Evolutionary conservation across 2,329 filamentous ascomycete species (phyloP).

Genomic region (Huntiella bhutanensis): DNA sequence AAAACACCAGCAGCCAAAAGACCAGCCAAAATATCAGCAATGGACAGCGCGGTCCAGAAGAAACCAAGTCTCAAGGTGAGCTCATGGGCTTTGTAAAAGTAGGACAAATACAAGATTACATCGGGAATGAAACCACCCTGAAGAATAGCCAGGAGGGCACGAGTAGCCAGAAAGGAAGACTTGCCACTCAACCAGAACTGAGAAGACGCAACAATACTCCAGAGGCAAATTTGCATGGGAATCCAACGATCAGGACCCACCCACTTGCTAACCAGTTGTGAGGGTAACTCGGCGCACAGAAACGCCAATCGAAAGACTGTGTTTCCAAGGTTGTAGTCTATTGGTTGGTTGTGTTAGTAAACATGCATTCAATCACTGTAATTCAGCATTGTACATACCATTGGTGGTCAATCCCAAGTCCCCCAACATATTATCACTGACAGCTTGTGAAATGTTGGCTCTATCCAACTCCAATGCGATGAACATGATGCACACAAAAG

Average conservation of each 20-base stretch:
- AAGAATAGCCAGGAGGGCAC: constrained; percentile 23
- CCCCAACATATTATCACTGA: constrained; percentile 28
- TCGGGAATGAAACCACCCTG: constrained; percentile 30
- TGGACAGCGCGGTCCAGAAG: constrained; percentile 24
- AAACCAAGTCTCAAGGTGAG: constrained; percentile 22
- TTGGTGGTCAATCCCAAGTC: constrained; percentile 27
- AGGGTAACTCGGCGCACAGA: constrained; percentile 28
- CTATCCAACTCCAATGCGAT: constrained; percentile 29
- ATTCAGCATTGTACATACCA: constrained; percentile 12
- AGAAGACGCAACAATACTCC: constrained; percentile 32
- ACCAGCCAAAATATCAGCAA: constrained; percentile 22
- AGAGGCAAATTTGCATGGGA: constrained; percentile 36
- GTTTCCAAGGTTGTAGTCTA: constrained; percentile 20
- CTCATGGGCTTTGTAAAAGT: constrained; percentile 25
- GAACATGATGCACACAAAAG: constrained; percentile 26
- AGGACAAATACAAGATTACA: constrained; percentile 23
- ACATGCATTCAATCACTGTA: neutral
- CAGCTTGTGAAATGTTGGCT: constrained; percentile 27
- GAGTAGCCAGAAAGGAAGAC: constrained; percentile 21
- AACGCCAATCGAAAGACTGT: constrained; percentile 19
- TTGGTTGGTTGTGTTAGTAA: neutral
- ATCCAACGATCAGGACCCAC: constrained; percentile 41
- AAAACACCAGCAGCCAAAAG: constrained; percentile 23
- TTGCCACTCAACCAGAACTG: constrained; percentile 26
- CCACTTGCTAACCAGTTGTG: constrained; percentile 39